phyloP scores from a whole-genome alignment of 495 filamentous ascomycete species.

The Aspergillus cristatus region DNA sequence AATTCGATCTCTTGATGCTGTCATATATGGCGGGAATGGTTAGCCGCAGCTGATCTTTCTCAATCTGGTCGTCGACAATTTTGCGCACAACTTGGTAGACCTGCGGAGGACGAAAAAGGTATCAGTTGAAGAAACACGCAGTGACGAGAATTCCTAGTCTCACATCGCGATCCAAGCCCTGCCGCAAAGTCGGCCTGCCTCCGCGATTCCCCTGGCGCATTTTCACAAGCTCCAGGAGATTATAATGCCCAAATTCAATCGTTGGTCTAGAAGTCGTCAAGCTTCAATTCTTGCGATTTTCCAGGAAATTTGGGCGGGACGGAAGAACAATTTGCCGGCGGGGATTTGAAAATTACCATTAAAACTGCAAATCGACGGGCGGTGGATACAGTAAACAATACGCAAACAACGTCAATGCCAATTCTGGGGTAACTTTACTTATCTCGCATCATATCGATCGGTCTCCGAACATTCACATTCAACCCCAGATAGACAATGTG shows the following conservation, averaged over 20 bases:
- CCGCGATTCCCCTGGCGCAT: conserved; percentile 20
- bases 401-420: conserved; percentile 16
- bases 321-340: conserved; percentile 16
- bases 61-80: conserved; percentile 53
- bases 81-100: conserved; percentile 71
- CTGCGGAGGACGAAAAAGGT: conserved; percentile 21
- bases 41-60: conserved; percentile 36
- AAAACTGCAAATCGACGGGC: no score
- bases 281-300: conserved; percentile 5
- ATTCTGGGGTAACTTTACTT: neutral
- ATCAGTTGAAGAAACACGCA: conserved; percentile 2
- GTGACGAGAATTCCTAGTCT: neutral
- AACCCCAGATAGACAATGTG: conserved; percentile 31
- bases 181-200: conserved; percentile 39
- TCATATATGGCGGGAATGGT: conserved; percentile 62
- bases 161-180: conserved; percentile 50
- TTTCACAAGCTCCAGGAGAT: conserved; percentile 1
- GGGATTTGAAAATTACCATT: neutral
- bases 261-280: neutral
- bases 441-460: neutral
- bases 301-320: conserved; percentile 11
- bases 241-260: neutral
- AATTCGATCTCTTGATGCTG: conserved; percentile 73
- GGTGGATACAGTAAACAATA: no score
- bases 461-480: neutral